Evolutionary conservation across 2,329 filamentous ascomycete species (phyloP), one percentile per base, ranked within the genome.

Genomic region (Teratosphaeriaceae sp.): DNA sequence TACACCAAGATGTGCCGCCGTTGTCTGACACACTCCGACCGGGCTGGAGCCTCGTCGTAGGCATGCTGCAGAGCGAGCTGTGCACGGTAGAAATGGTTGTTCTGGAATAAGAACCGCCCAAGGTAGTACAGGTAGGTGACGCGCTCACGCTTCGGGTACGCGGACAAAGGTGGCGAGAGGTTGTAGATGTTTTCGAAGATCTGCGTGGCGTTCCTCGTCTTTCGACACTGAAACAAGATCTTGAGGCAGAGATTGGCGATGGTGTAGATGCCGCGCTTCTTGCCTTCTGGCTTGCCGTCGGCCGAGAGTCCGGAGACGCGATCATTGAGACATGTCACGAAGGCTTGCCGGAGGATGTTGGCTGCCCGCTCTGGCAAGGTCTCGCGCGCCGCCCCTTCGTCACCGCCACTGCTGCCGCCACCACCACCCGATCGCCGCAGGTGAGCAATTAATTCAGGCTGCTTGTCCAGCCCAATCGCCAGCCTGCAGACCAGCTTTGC

Each of bases 111-210:
- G 66, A 90, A 96, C 45, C 88, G 83, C 15, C 90, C 90, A 5
- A 97, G 81, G 61, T 95, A 95, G 68, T 95, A 96, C 12, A 97
- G 80, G 56, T 89, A 97, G 3, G 88, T 94, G 39, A 95, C 88
- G 38, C 88, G 80, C 61, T 97, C 86, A 5, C 84, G 78, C 18
- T 86, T 87, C 2, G 89, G 88, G 58, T 94, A 97, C 40, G 86
- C 77, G 1, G 78, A 74, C 11, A 97, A 69, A 0, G 88, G 86
- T 1, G 88, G 88, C 0, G 86, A 89, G 51, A 86, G 84, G 44
- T 85, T 82, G 38, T 81, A 82, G 50, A 96, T 90, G 59, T 92
- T 94, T 52, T 82, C 83, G 60, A 96, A 92, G 56, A 96, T 85
- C 63, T 90, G 88, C 51, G 86, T 85, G 13, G 87, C 88, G 43